A percentile compares a stretch with the other conserved stretches of the same genome.
These are phyloP conservation scores for Lyophyllum atratum DNA, from an alignment of 768 basidiomycete genomes.

Conservation along the genomic window DNA sequence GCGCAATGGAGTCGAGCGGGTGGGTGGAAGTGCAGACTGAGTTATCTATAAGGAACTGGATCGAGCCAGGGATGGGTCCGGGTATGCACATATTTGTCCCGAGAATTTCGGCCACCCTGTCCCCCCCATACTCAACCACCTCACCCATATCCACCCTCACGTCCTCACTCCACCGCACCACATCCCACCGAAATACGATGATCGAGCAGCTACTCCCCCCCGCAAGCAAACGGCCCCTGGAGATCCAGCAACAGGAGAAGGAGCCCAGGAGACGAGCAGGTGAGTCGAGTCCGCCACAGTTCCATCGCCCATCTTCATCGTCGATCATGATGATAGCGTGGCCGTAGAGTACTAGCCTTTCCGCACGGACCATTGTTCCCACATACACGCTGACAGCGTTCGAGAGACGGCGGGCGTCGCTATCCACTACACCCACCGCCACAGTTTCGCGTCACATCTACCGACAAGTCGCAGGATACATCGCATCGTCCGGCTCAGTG, in stretches of 20 bases:
- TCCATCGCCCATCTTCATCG: background rate
- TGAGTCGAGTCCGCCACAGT: background rate
- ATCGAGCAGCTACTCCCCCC: background rate
- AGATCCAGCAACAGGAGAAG: background rate
- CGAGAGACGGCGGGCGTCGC: background rate
- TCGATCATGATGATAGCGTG: background rate
- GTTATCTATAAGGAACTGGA: no score
- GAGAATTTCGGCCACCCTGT: background rate
- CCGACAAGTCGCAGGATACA: no score
- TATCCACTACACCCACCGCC: background rate
- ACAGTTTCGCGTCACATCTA: no score
- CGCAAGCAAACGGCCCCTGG: background rate
- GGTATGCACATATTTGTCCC: background rate
- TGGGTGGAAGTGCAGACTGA: no score
- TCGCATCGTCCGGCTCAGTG: background rate
- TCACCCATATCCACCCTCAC: background rate
- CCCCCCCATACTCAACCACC: background rate
- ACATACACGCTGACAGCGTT: background rate
- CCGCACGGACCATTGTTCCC: background rate
- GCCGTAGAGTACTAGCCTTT: background rate
- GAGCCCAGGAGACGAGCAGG: background rate
- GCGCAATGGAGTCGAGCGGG: no score
- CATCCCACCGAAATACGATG: background rate
- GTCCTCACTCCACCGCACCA: background rate
- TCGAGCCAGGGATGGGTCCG: no score